Base-by-base conservation (phyloP, 1,284 basidiomycete genomes). In the Dichomitus squalens region DNA sequence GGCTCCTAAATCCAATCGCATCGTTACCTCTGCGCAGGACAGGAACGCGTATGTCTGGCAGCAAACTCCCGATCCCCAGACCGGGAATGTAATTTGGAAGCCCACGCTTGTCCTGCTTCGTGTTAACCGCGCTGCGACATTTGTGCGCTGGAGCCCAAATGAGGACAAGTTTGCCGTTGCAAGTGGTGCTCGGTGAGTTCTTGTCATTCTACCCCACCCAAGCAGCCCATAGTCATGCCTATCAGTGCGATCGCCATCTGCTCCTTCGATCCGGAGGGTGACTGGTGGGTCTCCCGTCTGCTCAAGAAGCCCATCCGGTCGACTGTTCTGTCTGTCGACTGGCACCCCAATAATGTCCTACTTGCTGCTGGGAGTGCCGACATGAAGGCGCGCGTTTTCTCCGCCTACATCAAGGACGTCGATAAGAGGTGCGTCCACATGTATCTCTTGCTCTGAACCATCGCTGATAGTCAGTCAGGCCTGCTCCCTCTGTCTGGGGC, bases 121-220 rank as follows among this genome's bases (percentile, higher is more conserved):
- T 55, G 88, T 99, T 78, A 99, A 98, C 74, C 82, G 97, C 40
- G 95, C 96, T 1, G 97, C 97, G 1, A 99, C 97, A 0, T 88
- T 87, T 68, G 97, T 98, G 40, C 85, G 92, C 64, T 99, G 97
- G 97, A 94, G 91, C 72, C 97, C 97, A 1, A 88, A 91, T 68
- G 97, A 99, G 76, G 93, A 98, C 76, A 99, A 99, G 76, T 99
- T 99, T 72, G 97, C 97, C 3, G 97, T 99, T 25, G 96, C 95
- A 3, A 95, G 92, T 60, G 97, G 97, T 63, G 96, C 97, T 7
- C 84, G 93, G 91, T 93, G 64, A 43, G 83, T 69, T 62, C 8
- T n/a, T 23, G 68, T 61, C 8, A 25, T 33, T 33, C 16, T 40
- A 18, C 20, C 8, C 23, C n/a, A 3, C 7, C 5, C n/a, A 5